Evolutionary conservation across 2,329 filamentous ascomycete genomes (phyloP), one percentile per base, ranked within the genome.

Genomic region (Dryadomyces quercus-mongolicae): DNA sequence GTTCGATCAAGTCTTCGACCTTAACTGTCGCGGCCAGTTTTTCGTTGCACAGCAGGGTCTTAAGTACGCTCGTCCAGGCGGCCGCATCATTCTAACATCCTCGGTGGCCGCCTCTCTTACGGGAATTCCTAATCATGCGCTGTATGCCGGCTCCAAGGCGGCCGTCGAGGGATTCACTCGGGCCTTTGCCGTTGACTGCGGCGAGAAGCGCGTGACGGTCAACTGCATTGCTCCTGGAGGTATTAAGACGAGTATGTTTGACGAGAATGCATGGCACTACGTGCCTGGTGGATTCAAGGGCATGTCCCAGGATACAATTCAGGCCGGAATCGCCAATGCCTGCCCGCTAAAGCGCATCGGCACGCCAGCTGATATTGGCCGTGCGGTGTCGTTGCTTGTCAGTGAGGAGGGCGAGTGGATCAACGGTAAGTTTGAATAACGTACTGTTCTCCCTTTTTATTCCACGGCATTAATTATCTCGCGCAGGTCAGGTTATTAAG

Each of bases 231-330:
- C 84, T 2, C 84, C 84, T 1, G 84, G 84, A 54, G 84, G 84
- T 47, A 82, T 87, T 71, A 85, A 86, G 76, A 82, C 76, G 46
- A 86, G 89, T 67, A 89, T 89, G 85, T 89, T 85, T 71, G 75
- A 82, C 57, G 76, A 80, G 67, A 85, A 85, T 67, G 76, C 81
- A 22, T 84, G 80, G 80, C 77, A 81, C 64, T 83, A 83, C 66
- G 78, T 78, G 20, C 79, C 80, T 13, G 77, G 76, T 56, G 77
- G 75, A 54, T 69, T 71, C 61, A 71, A 74, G 62, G 72, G 71
- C 59, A 75, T 76, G 74, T 67, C 66, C 52, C 73, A 69, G 58
- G 72, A 76, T 51, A 72, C 70, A 53, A 81, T 82, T 60, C 77
- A 81, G 64, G 63, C 68, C 51, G 74, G 77, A 20, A 72, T 83